Percentiles rank a stretch among this genome's conserved stretches.
Evolutionary conservation across 768 basidiomycete species (phyloP).

Genomic region (Boletus insuetus): DNA sequence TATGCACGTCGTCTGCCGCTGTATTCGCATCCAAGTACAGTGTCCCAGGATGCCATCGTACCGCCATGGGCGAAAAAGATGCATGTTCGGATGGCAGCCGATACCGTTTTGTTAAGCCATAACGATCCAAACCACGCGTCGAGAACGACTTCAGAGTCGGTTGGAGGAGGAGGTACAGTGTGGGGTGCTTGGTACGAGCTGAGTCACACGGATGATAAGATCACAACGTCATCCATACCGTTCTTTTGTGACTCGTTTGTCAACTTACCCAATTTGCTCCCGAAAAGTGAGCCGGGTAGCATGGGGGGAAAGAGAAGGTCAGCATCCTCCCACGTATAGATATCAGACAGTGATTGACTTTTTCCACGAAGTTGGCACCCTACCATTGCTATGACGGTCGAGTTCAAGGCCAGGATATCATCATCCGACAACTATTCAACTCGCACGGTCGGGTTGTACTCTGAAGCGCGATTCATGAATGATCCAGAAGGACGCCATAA

Average conservation of each 20-base stretch:
- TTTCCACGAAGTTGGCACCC: conserved; percentile 51
- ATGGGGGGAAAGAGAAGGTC: conserved; percentile 8
- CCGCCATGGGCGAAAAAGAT: conserved; percentile 36
- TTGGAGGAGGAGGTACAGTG: conserved; percentile 54
- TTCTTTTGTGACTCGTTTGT: conserved; percentile 57
- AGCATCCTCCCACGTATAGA: background rate
- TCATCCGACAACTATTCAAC: conserved; percentile 39
- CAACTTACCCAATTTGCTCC: conserved; percentile 47
- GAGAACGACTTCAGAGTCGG: conserved; percentile 37
- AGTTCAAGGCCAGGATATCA: conserved; percentile 63
- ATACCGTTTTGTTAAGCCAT: conserved; percentile 38
- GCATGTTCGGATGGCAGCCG: conserved; percentile 38
- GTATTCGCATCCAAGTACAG: conserved; percentile 48
- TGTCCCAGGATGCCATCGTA: conserved; percentile 22
- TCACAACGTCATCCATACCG: conserved; percentile 48
- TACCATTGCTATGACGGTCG: conserved; percentile 57
- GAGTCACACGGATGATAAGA: conserved; percentile 43
- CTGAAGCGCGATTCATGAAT: conserved; percentile 48
- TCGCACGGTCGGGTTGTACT: conserved; percentile 59
- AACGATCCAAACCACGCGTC: conserved; percentile 38
- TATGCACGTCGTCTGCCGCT: conserved; percentile 62
- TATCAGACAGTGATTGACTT: background rate
- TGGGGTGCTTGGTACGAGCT: conserved; percentile 56
- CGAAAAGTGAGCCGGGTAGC: conserved; percentile 42
- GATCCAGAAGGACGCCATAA: conserved; percentile 59